Conservation (phyloP, 2,329 filamentous ascomycete species). For the Ophiostoma populinum region DNA sequence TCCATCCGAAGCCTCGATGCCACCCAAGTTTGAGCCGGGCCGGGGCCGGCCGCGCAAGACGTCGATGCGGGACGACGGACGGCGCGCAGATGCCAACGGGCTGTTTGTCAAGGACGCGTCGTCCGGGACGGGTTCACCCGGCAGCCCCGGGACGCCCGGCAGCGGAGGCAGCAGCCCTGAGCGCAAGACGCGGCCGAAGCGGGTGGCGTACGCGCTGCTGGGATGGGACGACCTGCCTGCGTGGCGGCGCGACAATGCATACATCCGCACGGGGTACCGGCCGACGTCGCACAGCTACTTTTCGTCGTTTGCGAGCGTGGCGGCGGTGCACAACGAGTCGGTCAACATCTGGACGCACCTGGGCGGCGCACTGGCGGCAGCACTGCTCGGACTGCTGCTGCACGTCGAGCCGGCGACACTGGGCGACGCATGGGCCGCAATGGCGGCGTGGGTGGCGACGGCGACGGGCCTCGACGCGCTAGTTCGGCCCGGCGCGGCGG, state of each 20-base stretch:
- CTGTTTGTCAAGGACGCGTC: too few species aligned
- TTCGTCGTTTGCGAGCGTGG: constrained; percentile 28
- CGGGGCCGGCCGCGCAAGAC: constrained; percentile 6
- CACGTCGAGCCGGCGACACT: constrained; percentile 20
- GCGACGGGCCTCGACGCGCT: neutral
- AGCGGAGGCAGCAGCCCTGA: too few species aligned
- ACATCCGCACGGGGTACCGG: constrained; percentile 37
- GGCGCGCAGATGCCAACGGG: too few species aligned
- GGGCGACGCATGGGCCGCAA: neutral
- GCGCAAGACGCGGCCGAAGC: constrained; percentile 5
- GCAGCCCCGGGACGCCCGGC: too few species aligned
- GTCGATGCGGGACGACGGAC: constrained; percentile 2
- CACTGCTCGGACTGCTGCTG: constrained; percentile 31
- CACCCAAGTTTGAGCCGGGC: constrained; percentile 3
- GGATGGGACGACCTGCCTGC: constrained; percentile 39
- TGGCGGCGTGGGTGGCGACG: neutral
- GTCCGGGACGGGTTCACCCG: too few species aligned
- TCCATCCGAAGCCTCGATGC: too few species aligned
- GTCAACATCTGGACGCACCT: constrained; percentile 49
- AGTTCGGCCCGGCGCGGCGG: neutral
- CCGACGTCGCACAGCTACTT: constrained; percentile 29
- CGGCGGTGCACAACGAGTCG: constrained; percentile 41
- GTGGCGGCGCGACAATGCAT: constrained; percentile 44
- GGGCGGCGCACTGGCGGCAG: constrained; percentile 45
- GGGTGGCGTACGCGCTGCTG: constrained; percentile 19